Evolutionary conservation across 768 basidiomycete genomes (phyloP).

Genomic region (Lactifluus subvellereus): DNA sequence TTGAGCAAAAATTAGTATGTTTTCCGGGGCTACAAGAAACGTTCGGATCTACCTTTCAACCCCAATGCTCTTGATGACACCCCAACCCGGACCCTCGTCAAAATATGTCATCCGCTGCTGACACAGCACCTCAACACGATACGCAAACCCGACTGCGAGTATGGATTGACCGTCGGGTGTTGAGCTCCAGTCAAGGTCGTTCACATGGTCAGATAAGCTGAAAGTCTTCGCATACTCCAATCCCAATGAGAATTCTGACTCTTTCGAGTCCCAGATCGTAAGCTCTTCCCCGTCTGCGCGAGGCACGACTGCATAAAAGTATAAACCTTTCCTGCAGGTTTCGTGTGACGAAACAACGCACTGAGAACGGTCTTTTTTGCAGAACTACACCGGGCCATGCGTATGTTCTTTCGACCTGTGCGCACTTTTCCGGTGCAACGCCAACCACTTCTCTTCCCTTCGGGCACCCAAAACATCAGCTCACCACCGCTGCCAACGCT

Average conservation of each 20-base stretch:
- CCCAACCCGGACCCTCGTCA: slow-evolving; percentile 76
- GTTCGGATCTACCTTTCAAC: slow-evolving; percentile 51
- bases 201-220: slow-evolving; percentile 48
- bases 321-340: neutral
- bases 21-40: neutral
- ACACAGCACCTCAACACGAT: slow-evolving; percentile 79
- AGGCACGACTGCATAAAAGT: slow-evolving; percentile 47
- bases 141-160: slow-evolving; percentile 79
- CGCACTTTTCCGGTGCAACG: slow-evolving; percentile 66
- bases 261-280: slow-evolving; percentile 95
- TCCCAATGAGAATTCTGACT: slow-evolving; percentile 89
- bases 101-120: slow-evolving; percentile 92
- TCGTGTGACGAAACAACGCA: slow-evolving; percentile 32
- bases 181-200: slow-evolving; percentile 90
- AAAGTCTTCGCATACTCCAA: slow-evolving; percentile 67
- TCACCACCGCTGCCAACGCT: slow-evolving; percentile 74
- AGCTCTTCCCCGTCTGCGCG: slow-evolving; percentile 63
- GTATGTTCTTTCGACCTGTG: slow-evolving; percentile 61
- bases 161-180: slow-evolving; percentile 88
- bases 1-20: slow-evolving; percentile 1
- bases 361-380: slow-evolving; percentile 88
- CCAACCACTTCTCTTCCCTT: slow-evolving; percentile 37
- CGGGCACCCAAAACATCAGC: slow-evolving; percentile 80
- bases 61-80: slow-evolving; percentile 61
- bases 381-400: slow-evolving; percentile 78